Conservation (phyloP, 2,329 filamentous ascomycete genomes). For the Fusarium denticulatum region DNA sequence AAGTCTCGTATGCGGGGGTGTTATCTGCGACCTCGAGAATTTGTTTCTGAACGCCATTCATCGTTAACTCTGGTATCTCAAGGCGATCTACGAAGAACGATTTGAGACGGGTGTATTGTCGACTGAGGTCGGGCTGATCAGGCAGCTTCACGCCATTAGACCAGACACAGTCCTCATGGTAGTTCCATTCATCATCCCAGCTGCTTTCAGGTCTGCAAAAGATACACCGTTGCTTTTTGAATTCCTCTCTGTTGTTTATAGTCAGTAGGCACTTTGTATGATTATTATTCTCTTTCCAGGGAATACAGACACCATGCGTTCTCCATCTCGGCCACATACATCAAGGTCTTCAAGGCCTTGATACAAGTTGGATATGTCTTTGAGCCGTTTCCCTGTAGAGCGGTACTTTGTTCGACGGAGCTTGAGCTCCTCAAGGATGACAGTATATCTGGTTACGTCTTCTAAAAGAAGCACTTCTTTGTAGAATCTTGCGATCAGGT, state of each 20-base stretch:
- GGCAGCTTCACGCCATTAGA: neutral
- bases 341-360: neutral
- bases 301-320: neutral
- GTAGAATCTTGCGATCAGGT: neutral
- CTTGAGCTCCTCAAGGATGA: neutral
- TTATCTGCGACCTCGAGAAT: fast-evolving
- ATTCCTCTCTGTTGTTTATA: fast-evolving
- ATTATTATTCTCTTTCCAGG: fast-evolving
- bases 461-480: neutral
- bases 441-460: neutral
- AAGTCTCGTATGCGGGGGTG: fast-evolving
- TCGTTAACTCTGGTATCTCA: neutral
- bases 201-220: no score
- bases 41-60: fast-evolving
- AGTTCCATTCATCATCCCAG: no score
- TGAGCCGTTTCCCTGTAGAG: no score
- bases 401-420: no score
- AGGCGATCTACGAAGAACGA: neutral
- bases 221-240: neutral
- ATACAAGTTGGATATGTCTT: neutral
- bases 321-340: neutral
- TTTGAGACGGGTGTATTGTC: fast-evolving
- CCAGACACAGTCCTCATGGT: no score
- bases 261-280: no score
- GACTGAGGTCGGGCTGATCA: neutral